Evolutionary conservation across 371 early-diverging fungal species (phyloP), one percentile per base, ranked within the genome.

Genomic region (Circinella minor): DNA sequence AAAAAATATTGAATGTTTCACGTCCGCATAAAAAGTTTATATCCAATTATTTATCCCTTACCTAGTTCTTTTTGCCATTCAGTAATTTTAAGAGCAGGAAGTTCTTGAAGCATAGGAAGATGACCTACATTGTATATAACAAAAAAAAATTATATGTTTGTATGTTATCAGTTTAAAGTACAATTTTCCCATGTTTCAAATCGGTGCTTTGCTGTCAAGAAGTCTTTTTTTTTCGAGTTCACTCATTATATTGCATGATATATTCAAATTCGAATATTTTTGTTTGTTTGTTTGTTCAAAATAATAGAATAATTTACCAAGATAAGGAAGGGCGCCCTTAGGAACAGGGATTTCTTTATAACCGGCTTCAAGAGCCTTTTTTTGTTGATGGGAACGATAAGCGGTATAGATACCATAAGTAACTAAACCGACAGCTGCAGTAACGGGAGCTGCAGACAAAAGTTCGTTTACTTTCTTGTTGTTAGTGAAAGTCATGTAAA

Each of bases 81-180:
- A 34, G 62, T 61, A 75, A 60, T 65, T 37, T 43, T 60, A 13
- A 68, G 34, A 20, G 61, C 64, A 36, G 76, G 76, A 8, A 61
- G 27, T 0, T 65, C 55, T 1, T 66, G 68, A 34, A 76, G 61
- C 3, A 70, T 63, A 1, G 70, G 57, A 36, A 76, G 36, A 43
- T 76, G 76, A 3, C 77, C 69, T 77, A 57, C n/a, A 55, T 55
- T 14, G 11, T 57, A 10, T 34, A 57, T 43, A 43, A 43, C 6
- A 43, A 43, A 43, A 43, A 43, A 43, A 43, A 27, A 27, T 27
- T 27, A 27, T 43, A 6, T 9, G 43, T 43, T 6, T 6, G 11
- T 43, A 9, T 43, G 43, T 2, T 43, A 11, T 43, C 43, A 43
- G 11, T 34, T 10, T 18, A 4, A 51, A 15, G 15, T 51, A 51